Base-by-base conservation (phyloP, 2,329 filamentous ascomycete species). In the Sarocladiaceae sp. region DNA sequence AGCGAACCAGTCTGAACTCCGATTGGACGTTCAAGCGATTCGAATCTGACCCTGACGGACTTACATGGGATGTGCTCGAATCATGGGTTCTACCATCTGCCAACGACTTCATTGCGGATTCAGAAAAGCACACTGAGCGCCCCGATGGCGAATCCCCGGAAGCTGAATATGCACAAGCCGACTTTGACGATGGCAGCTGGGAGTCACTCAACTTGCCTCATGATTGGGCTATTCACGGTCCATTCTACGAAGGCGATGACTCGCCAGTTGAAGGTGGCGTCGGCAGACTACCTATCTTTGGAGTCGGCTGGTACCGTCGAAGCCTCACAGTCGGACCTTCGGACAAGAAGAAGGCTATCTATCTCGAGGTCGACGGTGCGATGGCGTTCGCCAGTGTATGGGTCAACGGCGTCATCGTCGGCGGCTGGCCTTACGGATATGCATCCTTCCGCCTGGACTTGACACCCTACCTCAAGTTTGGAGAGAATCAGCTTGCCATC, bases 331-430 rank as follows among this genome's bases (percentile, higher is more conserved):
- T 73, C 3, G 47, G 51, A 0, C 51, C 60, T 0, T 59, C 58
- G 1, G 71, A 75, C 17, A 51, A 57, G 17, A 65, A 62, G 8
- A 74, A 72, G 50, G 60, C 64, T 0, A 58, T 77, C 12, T 78
- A 67, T 50, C 60, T 79, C 4, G 75, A 79, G 20, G 57, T 79
- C 18, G 76, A 78, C 52, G 76, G 76, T 2, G 76, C 75, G 46
- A 77, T 77, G 74, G 72, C 75, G 0, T 77, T 77, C 54, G 66
- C 75, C 1, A 69, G 69, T n/a, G 74, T 78, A 3, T 79, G 75
- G 75, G 59, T 79, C 11, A 79, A 79, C 51, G 75, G 73, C 2
- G 58, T 71, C 13, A 57, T 79, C 2, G 71, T 77, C 13, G 75
- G 76, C 3, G 76, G 76, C 0, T 79, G 76, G 76, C 75, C 76